Percentiles rank a stretch among this genome's conserved stretches.
These are phyloP conservation scores for Boletus rufocinnamomeus DNA, from an alignment of 768 basidiomycete genomes.

Conservation along the genomic window DNA sequence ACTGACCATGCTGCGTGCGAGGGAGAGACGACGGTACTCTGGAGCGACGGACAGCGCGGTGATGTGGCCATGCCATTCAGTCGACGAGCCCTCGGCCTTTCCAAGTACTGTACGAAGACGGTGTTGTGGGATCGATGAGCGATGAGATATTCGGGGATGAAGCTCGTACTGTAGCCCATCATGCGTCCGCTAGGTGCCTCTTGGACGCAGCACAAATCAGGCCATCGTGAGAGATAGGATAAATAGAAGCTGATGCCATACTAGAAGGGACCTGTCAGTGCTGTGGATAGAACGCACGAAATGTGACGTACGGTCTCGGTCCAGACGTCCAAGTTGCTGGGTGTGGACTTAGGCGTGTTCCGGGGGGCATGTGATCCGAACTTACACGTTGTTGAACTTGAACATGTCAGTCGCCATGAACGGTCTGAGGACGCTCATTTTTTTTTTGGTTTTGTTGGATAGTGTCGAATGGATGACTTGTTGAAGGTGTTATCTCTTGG, in stretches of 20 bases:
- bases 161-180: slow-evolving; percentile 87
- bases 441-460: slow-evolving; percentile 13
- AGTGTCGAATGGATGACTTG: neutral
- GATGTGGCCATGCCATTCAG: slow-evolving; percentile 92
- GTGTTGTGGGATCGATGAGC: slow-evolving; percentile 10
- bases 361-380: slow-evolving; percentile 2
- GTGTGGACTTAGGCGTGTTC: slow-evolving; percentile 10
- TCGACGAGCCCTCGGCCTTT: slow-evolving; percentile 78
- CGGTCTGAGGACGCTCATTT: slow-evolving; percentile 86
- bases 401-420: slow-evolving; percentile 90
- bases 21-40: slow-evolving; percentile 83
- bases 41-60: slow-evolving; percentile 95
- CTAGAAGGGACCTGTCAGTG: slow-evolving; percentile 39
- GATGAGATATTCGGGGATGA: slow-evolving; percentile 7
- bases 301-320: slow-evolving; percentile 82
- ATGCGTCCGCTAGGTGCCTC: slow-evolving; percentile 78
- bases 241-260: slow-evolving; percentile 90
- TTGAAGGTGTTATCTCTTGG: neutral
- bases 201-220: slow-evolving; percentile 84
- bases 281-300: neutral
- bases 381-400: slow-evolving; percentile 89
- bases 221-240: slow-evolving; percentile 87
- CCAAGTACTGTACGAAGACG: slow-evolving; percentile 68
- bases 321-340: slow-evolving; percentile 92
- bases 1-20: slow-evolving; percentile 85